Base-by-base conservation (phyloP, 805 yeast genomes). In the Yarrowia sp. region DNA sequence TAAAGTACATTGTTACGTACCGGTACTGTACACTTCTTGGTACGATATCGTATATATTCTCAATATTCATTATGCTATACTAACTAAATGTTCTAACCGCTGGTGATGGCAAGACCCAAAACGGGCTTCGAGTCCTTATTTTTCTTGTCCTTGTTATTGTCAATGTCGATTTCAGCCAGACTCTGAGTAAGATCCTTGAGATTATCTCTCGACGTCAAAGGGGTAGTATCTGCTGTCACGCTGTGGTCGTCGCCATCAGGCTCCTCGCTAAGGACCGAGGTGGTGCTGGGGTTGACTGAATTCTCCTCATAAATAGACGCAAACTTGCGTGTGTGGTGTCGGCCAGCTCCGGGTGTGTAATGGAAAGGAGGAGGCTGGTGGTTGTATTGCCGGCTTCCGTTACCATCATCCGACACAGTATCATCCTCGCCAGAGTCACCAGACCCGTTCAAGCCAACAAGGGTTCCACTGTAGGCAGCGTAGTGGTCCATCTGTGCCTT, bases 341-440 rank as follows among this genome's bases (percentile, higher is more conserved):
- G 61, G 28, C 61, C 61, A 39, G 61, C 61, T 41, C 61, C 61
- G 7, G 61, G 61, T 4, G 61, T 55, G 38, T 55, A 55, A 15
- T 55, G 61, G 47, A 55, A 55, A 31, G 61, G 61, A 32, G 61
- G 61, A 13, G 61, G 61, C 38, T 55, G 61, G 17, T 55, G 61
- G 45, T 32, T 55, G 33, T 55, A 55, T n/a, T 55, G 61, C 5
- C 47, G 36, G 38, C 45, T 22, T 1, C 58, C 58, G 35, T 51
- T 51, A 14, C 58, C 58, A 38, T 51, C 58, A 22, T 51, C 58
- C 22, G 58, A 51, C 13, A 51, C 58, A 4, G 43, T 38, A 8
- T 51, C 58, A 14, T 51, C 61, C 15, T 55, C 61, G 4, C 47
- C 61, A 11, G 47, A 28, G 15, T 39, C 61, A n/a, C 47, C 61